Evolutionary conservation across 495 filamentous ascomycete species (phyloP).

Genomic region (Penicillium lividum): DNA sequence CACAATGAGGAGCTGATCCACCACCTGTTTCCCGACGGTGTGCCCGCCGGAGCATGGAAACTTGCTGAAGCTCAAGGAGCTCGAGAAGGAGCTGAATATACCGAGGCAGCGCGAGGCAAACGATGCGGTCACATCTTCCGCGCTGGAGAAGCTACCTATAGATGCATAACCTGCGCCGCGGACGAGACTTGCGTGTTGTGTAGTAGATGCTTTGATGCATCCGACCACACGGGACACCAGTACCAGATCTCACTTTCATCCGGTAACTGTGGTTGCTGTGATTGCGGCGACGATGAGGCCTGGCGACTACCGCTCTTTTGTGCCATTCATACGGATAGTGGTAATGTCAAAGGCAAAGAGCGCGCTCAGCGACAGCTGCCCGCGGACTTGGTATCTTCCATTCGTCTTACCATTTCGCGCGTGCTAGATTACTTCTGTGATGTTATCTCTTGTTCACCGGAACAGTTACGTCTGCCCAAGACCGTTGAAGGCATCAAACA

Average conservation of each 20-base stretch:
- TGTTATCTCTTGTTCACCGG: constrained; percentile 95
- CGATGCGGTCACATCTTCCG: constrained; percentile 98
- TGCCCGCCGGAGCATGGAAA: constrained; percentile 65
- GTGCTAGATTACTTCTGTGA: constrained; percentile 93
- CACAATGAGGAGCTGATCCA: constrained; percentile 70
- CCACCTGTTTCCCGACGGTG: constrained; percentile 77
- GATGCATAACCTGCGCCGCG: constrained; percentile 86
- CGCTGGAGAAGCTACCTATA: constrained; percentile 86
- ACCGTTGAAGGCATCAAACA: constrained; percentile 72
- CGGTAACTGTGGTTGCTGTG: constrained; percentile 93
- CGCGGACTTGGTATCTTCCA: constrained; percentile 68
- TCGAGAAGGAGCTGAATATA: constrained; percentile 91
- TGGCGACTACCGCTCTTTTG: constrained; percentile 88
- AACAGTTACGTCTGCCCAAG: constrained; percentile 86
- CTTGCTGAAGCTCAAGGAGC: constrained; percentile 86
- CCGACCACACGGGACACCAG: constrained; percentile 91
- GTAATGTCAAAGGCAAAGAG: constrained; percentile 62
- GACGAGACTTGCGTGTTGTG: constrained; percentile 88
- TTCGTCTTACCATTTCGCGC: constrained; percentile 80
- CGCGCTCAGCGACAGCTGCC: constrained; percentile 60
- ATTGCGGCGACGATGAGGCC: constrained; percentile 93
- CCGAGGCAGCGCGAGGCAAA: constrained; percentile 85
- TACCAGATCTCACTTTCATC: constrained; percentile 82
- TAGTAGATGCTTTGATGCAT: constrained; percentile 89
- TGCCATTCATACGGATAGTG: constrained; percentile 79